A percentile compares a stretch with the other conserved stretches of the same genome.
Evolutionary conservation across 2,329 filamentous ascomycete genomes (phyloP).

Genomic region (Paracamarosporium sp.): DNA sequence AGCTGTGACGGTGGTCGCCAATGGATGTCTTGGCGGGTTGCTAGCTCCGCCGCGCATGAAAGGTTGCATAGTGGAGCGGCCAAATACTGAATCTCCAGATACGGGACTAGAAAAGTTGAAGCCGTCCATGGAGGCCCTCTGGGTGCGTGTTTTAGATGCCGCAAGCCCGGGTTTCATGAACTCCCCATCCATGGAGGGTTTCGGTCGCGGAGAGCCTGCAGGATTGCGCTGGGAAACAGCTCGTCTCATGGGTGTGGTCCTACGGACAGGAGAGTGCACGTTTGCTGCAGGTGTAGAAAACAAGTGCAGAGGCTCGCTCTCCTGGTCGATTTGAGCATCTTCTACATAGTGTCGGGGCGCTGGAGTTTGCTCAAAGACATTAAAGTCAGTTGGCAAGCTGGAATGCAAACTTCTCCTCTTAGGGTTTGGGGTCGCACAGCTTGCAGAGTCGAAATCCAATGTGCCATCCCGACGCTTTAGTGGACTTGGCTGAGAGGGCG

Average conservation of each 20-base stretch:
- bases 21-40: slow-evolving; percentile 68
- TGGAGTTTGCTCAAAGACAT: slow-evolving; percentile 72
- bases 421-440: slow-evolving; percentile 82
- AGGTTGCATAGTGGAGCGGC: slow-evolving; percentile 32
- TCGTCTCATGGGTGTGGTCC: slow-evolving; percentile 77
- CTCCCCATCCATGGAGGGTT: slow-evolving; percentile 53
- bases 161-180: slow-evolving; percentile 60
- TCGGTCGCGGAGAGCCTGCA: slow-evolving; percentile 44
- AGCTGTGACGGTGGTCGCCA: slow-evolving; percentile 85
- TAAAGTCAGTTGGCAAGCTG: slow-evolving; percentile 70
- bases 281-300: slow-evolving; percentile 46
- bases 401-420: slow-evolving; percentile 90
- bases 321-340: slow-evolving; percentile 30
- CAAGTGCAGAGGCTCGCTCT: slow-evolving; percentile 33
- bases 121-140: slow-evolving; percentile 80
- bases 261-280: slow-evolving; percentile 39
- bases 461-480: slow-evolving; percentile 90
- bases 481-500: slow-evolving; percentile 73
- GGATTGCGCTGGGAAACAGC: slow-evolving; percentile 84
- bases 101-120: slow-evolving; percentile 70
- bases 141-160: slow-evolving; percentile 64
- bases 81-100: slow-evolving; percentile 69
- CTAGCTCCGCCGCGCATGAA: slow-evolving; percentile 29
- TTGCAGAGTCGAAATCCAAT: slow-evolving; percentile 83
- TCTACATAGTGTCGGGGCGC: slow-evolving; percentile 24